Evolutionary conservation across 169 alveolate species (phyloP), one percentile per base, ranked within the genome.

Genomic region (Eimeria maxima): DNA sequence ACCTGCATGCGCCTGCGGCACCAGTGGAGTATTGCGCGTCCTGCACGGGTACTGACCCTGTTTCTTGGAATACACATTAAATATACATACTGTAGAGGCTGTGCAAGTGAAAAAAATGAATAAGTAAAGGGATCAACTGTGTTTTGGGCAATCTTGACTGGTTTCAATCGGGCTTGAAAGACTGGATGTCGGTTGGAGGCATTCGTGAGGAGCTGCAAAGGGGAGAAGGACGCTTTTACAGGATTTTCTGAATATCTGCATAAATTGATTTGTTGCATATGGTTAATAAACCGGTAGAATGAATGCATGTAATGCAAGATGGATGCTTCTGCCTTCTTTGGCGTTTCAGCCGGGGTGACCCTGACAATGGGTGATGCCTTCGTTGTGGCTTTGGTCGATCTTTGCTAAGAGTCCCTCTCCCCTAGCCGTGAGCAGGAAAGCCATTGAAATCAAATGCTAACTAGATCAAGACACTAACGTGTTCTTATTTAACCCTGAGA

Each of bases 1-100:
- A 18, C 63, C 57, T 45, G 86, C 86, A 74, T 74, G 86, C 86
- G 63, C 3, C 86, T 18, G 86, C 53, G 60, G 86, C 86, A 74
- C 86, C 86, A 74, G 86, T 74, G 86, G 86, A 74, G 86, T 3
- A 42, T 3, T 14, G 86, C 29, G 57, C 3, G 57, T 18, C 5
- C 63, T 38, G 86, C 57, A 6, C 14, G 18, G 44, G 20, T 29
- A 29, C 27, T 29, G 47, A 10, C 4, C 24, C 78, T 29, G 2
- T 29, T 29, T 29, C 4, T 0, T n/a, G 78, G 5, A 29, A 69
- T 29, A 69, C 13, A 29, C 74, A 4, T 10, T 10, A 69, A 29
- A 29, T 69, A 3, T 69, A 69, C 10, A 22, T 2, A 44, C 6
- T 44, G 14, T 18, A 20, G 1, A 24, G 18, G 18, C 5, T 3